Evolutionary conservation across 2,329 filamentous ascomycete species (phyloP).

Genomic region (Aurifilum marmelostoma): DNA sequence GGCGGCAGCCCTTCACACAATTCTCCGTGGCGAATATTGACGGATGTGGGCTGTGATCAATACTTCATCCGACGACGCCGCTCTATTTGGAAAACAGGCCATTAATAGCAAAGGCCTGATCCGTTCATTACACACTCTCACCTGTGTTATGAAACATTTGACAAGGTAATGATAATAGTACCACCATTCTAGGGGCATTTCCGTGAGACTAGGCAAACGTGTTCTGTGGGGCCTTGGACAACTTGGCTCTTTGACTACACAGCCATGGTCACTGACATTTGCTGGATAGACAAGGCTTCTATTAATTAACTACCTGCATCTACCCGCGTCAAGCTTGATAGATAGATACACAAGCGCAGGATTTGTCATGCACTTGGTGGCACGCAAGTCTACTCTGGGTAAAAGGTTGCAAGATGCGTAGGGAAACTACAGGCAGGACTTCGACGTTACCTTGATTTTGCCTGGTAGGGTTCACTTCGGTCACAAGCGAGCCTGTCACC

Average conservation of each 20-base stretch:
- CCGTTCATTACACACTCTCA: background rate
- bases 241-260: background rate
- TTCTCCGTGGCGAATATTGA: background rate
- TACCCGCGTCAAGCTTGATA: background rate
- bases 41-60: background rate
- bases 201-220: background rate
- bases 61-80: background rate
- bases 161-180: background rate
- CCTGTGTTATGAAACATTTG: background rate
- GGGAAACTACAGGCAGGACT: background rate
- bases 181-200: background rate
- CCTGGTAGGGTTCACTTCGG: background rate
- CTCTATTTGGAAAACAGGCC: background rate
- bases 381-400: no score
- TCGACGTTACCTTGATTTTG: background rate
- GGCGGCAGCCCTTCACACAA: background rate
- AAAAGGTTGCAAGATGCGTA: background rate
- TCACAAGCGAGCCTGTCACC: background rate
- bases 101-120: background rate
- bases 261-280: no score
- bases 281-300: background rate
- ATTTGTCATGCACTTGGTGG: background rate
- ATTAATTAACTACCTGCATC: background rate
- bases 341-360: background rate
- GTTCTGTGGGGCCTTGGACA: background rate